These are phyloP conservation scores for Capsella bursapastoris DNA, from an alignment of 345 rosid species.

Conservation along the genomic window DNA sequence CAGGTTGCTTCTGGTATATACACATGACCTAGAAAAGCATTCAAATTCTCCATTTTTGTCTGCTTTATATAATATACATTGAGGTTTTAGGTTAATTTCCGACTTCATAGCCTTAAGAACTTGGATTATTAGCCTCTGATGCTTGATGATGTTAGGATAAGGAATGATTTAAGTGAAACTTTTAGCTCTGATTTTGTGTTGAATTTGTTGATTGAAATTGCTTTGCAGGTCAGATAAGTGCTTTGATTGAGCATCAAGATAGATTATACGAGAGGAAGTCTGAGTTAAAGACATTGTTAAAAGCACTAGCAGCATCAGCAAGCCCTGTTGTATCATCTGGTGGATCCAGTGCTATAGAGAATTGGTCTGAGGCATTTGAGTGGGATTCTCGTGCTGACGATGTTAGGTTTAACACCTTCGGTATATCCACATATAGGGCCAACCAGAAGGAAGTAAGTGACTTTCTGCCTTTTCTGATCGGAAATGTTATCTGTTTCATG, in stretches of 20 bases:
- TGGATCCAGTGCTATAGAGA: constrained; percentile 45
- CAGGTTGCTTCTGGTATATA: constrained; percentile 8
- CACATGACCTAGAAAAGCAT: neutral
- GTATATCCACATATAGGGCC: constrained; percentile 77
- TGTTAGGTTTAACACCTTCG: constrained; percentile 74
- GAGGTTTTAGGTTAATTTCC: neutral
- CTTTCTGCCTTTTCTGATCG: neutral
- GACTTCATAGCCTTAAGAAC: constrained; percentile 13
- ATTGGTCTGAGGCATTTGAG: constrained; percentile 74
- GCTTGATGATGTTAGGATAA: neutral
- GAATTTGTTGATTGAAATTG: neutral
- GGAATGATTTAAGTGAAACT: neutral
- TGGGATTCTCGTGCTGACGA: constrained; percentile 90
- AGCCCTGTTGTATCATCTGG: constrained; percentile 45
- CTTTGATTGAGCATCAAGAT: constrained; percentile 76
- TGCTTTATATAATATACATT: neutral
- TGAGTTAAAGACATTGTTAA: constrained; percentile 64
- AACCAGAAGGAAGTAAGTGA: constrained; percentile 81
- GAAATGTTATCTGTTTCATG: neutral
- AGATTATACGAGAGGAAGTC: constrained; percentile 68
- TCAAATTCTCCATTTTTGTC: neutral
- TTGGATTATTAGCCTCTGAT: neutral
- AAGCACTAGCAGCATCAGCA: constrained; percentile 52
- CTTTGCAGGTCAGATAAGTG: constrained; percentile 66
- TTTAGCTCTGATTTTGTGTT: neutral